Conservation (phyloP, 148 eudicot genomes). For the Polygonum maritimum region DNA sequence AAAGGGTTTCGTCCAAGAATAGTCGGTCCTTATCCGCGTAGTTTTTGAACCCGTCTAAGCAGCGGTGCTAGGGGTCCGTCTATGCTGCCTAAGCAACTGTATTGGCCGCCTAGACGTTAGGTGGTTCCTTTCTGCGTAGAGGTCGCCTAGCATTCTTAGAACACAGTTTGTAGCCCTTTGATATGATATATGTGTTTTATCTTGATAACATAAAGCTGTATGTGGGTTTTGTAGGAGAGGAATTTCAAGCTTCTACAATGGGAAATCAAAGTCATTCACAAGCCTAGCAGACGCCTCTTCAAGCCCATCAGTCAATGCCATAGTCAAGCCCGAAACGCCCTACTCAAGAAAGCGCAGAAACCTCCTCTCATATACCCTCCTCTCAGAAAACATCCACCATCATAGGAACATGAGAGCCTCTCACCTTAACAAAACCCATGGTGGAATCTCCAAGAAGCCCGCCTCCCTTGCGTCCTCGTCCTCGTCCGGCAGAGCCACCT, state of each 20-base stretch:
- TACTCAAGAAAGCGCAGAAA: conserved; percentile 56
- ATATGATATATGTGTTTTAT: neutral
- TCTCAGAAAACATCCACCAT: conserved; percentile 26
- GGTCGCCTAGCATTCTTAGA: too few relatives aligned
- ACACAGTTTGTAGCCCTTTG: too few relatives aligned
- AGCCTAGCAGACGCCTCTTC: conserved; percentile 40
- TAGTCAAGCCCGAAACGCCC: conserved; percentile 55
- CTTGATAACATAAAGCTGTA: neutral
- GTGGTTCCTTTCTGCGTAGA: too few relatives aligned
- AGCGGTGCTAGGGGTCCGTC: too few relatives aligned
- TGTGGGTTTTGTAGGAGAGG: conserved; percentile 43
- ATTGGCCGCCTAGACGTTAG: too few relatives aligned
- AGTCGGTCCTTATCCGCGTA: too few relatives aligned
- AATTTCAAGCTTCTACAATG: conserved; percentile 65
- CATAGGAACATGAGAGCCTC: conserved; percentile 9
- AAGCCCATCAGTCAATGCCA: conserved; percentile 34
- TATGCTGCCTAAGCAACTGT: too few relatives aligned
- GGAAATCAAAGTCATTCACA: conserved; percentile 75
- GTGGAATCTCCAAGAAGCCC: conserved; percentile 41
- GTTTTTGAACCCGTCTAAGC: too few relatives aligned
- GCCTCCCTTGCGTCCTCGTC: conserved; percentile 11
- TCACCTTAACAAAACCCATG: conserved; percentile 17
- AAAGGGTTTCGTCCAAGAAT: too few relatives aligned
- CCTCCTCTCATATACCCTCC: conserved; percentile 28
- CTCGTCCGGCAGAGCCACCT: conserved; percentile 20